phyloP scores from a whole-genome alignment of 768 basidiomycete species.

The Hygrophorus pudorinus region DNA sequence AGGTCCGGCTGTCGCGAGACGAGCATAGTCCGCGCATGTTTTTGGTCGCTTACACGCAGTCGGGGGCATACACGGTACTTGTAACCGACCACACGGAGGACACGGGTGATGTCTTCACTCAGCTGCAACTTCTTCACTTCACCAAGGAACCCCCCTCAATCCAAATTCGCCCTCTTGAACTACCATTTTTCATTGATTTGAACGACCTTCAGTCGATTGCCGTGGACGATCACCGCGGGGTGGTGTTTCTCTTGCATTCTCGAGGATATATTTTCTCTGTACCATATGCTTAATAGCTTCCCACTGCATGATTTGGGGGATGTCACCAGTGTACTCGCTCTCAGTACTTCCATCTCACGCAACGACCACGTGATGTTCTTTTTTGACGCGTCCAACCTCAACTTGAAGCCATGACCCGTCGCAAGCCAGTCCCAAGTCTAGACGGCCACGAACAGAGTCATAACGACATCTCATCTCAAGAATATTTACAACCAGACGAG shows the following conservation, averaged over 20 bases:
- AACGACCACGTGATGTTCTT: no score
- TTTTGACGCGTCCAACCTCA: neutral
- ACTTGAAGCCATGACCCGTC: constrained; percentile 14
- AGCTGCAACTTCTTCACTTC: neutral
- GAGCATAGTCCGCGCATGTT: no score
- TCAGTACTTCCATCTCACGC: no score
- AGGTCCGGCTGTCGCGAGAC: no score
- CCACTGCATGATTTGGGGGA: no score
- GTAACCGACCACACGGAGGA: neutral
- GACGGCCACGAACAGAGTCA: constrained; percentile 7
- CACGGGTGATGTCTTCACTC: neutral
- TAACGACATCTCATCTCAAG: constrained; percentile 17
- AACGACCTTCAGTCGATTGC: constrained; percentile 5
- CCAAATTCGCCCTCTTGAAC: constrained; percentile 2
- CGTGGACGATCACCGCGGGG: constrained; percentile 10
- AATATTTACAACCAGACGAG: neutral
- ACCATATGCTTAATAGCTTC: constrained; percentile 8
- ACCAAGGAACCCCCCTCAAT: neutral
- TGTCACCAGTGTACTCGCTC: no score
- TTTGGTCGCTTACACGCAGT: no score
- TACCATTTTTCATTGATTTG: constrained; percentile 8
- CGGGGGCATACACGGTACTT: no score
- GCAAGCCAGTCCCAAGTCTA: constrained; percentile 24
- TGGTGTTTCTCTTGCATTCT: constrained; percentile 10
- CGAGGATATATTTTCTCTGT: constrained; percentile 8